A percentile compares a stretch with the other conserved stretches of the same genome.
Evolutionary conservation across 108 stramenopile genomes (phyloP).

Genomic region (Schizochytrium sp.): DNA sequence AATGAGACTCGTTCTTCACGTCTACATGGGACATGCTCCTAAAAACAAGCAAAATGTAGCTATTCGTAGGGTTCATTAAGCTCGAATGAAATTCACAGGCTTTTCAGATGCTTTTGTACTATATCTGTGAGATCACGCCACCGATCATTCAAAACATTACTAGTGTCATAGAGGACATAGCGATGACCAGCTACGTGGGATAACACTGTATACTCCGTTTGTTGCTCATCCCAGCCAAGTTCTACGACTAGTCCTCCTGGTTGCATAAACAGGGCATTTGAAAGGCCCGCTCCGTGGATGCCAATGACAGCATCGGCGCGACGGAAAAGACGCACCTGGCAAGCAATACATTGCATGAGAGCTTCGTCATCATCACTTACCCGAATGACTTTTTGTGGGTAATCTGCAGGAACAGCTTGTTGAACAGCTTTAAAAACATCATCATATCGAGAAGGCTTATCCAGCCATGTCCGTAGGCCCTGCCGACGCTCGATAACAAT

Average conservation of each 20-base stretch:
- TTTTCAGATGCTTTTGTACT: not conserved
- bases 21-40: too few species aligned
- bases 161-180: not conserved
- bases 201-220: conserved; percentile 28
- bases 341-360: conserved; percentile 55
- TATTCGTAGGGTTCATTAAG: too few species aligned
- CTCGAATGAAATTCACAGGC: not conserved
- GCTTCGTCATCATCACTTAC: conserved; percentile 42
- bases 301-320: conserved; percentile 64
- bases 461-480: not conserved
- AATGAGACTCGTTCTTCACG: too few species aligned
- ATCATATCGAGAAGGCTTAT: not conserved
- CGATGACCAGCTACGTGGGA: not conserved
- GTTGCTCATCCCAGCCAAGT: conserved; percentile 36
- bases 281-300: conserved; percentile 62
- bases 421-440: not conserved
- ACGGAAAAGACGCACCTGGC: conserved; percentile 61
- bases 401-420: not conserved
- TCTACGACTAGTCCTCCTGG: conserved; percentile 63
- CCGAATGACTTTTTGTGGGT: not conserved
- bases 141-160: not conserved
- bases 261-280: conserved; percentile 66
- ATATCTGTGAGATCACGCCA: not conserved
- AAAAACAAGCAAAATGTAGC: too few species aligned
- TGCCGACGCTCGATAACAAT: not conserved